Evolutionary conservation across 2,329 filamentous ascomycete species (phyloP).

Genomic region (Phyllosticta citribraziliensis): DNA sequence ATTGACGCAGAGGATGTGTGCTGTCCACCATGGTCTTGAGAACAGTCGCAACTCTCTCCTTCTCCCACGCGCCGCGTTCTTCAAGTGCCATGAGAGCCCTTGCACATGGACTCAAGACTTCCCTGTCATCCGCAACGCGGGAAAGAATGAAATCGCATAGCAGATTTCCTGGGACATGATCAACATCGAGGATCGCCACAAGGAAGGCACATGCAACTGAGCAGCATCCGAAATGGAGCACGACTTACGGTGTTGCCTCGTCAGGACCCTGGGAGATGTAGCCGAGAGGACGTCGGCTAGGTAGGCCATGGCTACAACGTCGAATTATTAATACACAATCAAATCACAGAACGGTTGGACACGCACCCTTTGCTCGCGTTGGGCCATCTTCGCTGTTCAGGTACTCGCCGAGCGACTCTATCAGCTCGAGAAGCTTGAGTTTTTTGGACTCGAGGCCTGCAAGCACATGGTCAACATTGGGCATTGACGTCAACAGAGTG

Average conservation of each 20-base stretch:
- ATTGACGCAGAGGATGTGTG: slow-evolving; percentile 49
- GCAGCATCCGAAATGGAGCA: background rate
- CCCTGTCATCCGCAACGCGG: slow-evolving; percentile 48
- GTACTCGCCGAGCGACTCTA: slow-evolving; percentile 56
- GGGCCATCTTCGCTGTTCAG: slow-evolving; percentile 56
- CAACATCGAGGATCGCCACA: background rate
- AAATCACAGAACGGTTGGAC: slow-evolving; percentile 22
- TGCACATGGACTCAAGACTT: slow-evolving; percentile 47
- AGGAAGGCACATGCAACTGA: background rate
- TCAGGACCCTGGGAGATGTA: slow-evolving; percentile 45
- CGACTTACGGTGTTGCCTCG: slow-evolving; percentile 46
- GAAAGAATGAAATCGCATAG: slow-evolving; percentile 56
- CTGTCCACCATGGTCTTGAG: slow-evolving; percentile 42
- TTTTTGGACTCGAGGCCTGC: slow-evolving; percentile 50
- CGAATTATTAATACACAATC: slow-evolving; percentile 18
- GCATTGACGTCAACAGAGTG: slow-evolving; percentile 1
- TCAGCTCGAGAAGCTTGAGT: slow-evolving; percentile 50
- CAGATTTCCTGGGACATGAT: slow-evolving; percentile 37
- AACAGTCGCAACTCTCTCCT: slow-evolving; percentile 44
- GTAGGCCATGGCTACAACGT: slow-evolving; percentile 34
- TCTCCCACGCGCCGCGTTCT: slow-evolving; percentile 49
- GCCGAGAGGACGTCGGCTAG: slow-evolving; percentile 41
- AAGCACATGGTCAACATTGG: slow-evolving; percentile 8
- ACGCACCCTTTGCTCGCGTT: slow-evolving; percentile 48
- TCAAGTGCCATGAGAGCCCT: slow-evolving; percentile 51